Evolutionary conservation across 805 yeast genomes (phyloP), one percentile per base, ranked within the genome.

Genomic region (Saccharomycopsis amapae): DNA sequence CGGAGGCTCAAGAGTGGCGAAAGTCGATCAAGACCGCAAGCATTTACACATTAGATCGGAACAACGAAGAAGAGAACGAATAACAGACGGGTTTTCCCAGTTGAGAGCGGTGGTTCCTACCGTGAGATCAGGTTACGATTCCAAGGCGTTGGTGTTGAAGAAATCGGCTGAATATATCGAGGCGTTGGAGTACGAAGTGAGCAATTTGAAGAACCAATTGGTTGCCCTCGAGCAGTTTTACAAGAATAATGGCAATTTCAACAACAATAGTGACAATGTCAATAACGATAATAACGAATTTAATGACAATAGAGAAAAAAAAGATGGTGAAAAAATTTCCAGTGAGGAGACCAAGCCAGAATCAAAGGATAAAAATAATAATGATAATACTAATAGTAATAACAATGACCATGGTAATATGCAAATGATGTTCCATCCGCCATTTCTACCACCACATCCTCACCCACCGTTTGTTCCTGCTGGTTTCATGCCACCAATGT

Each of bases 1-100:
- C n/a, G n/a, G n/a, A n/a, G n/a, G n/a, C n/a, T n/a, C n/a, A n/a
- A n/a, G n/a, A n/a, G n/a, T n/a, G n/a, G n/a, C n/a, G n/a, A 44
- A 39, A 26, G 36, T 41, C 15, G 41, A 41, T 13, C 40, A 28
- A 2, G 42, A 37, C 20, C 26, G 42, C 23, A 58, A 57, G 32
- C 67, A 68, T 49, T 62, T 72, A 9, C 74, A 70, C 52, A 69
- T 69, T 39, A 60, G 67, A 34, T 67, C 72, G 3, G 75, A 70
- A 49, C 74, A 70, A 54, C 56, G 75, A 35, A 60, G 75, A 36
- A 59, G 75, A 26, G 73, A 69, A 44, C 63, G 65, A 48, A 70
- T 70, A 42, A 68, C 68, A 32, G 75, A 71, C 41, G 75, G 75
- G 15, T 70, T 70, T 50, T 62, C 65, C 33, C 62, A 60, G 39